Evolutionary conservation across 2,329 filamentous ascomycete species (phyloP), one percentile per base, ranked within the genome.

Genomic region (Epichloe sibirici): DNA sequence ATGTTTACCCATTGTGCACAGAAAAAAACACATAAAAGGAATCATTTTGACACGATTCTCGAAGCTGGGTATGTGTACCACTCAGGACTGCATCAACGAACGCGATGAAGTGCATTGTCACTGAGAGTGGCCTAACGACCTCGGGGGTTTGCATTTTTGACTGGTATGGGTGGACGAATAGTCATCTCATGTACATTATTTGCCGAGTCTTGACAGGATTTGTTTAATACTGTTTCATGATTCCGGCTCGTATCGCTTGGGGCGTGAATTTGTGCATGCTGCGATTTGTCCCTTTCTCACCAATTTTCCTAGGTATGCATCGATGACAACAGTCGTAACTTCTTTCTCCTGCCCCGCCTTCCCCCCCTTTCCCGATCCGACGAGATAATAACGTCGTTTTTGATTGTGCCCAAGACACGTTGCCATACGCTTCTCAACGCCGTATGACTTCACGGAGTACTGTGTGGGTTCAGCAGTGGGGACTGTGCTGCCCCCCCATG

Each of bases 71-170:
- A 49, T 49, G 51, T 28, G 11, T n/a, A 42, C 46, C 46, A 34
- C 51, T 37, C 46, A 28, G 43, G 40, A 28, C 42, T 40, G 51
- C 51, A 45, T 25, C 28, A 25, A 53, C 46, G 51, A 49, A 13
- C 31, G 31, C 42, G 46, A 53, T 47, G 46, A 49, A 43, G 42
- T 37, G 40, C 21, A 46, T 53, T 45, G 45, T 35, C 51, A 49
- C 46, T 39, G 7, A 13, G 23, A 38, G 46, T 49, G 51, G 51
- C 51, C 31, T 45, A 31, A 49, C 42, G 46, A 45, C 31, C 21
- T 40, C 44, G 31, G 28, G 28, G 21, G 9, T 42, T 42, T 44
- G 45, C 46, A 46, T 49, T 53, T 51, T 25, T 51, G 28, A 35
- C 15, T 23, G 37, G 42, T 49, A 46, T 43, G 44, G 25, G 28